Evolutionary conservation across 495 filamentous ascomycete species (phyloP), one percentile per base, ranked within the genome.

Genomic region (Xylaria acuta): DNA sequence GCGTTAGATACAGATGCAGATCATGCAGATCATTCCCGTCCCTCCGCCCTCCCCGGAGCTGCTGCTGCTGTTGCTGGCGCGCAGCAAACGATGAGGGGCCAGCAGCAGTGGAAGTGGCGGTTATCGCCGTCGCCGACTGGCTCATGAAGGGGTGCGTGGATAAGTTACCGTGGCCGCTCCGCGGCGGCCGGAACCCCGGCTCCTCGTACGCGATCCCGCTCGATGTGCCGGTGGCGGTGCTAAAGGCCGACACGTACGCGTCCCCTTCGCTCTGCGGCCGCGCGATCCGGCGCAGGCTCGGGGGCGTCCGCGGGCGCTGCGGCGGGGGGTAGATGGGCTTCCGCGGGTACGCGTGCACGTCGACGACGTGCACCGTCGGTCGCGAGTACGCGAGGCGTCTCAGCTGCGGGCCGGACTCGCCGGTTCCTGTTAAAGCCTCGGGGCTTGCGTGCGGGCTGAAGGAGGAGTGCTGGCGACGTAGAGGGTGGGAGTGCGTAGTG

Each of bases 281-380:
- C 20, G 22, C 22, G 9, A 63, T 51, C 34, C 53, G 68, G 62
- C 27, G 73, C 70, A 82, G 77, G 3, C 76, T 78, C 3, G 73
- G 65, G 6, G 82, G 82, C 9, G 81, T 81, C 0, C 32, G 8
- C 9, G 77, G 75, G 0, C 69, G 71, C 27, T 74, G 43, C 27
- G 77, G 74, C 3, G 81, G 77, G 9, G 80, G 76, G 60, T 80
- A 77, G 22, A 77, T 38, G 16, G 82, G 81, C 16, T 64, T 69
- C 56, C 78, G 79, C 7, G 82, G 82, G 63, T 82, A 75, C 34
- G 80, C 77, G 73, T 81, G 80, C 59, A 84, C 74, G 34, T 82
- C 77, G 43, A 76, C 74, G 2, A 77, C 67, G 43, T 75, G 68
- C 43, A 81, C 71, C 2, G 71, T 73, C 2, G 76, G 78, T 5